Conservation (phyloP, 306 rosid species). For the Rosa rugosa region DNA sequence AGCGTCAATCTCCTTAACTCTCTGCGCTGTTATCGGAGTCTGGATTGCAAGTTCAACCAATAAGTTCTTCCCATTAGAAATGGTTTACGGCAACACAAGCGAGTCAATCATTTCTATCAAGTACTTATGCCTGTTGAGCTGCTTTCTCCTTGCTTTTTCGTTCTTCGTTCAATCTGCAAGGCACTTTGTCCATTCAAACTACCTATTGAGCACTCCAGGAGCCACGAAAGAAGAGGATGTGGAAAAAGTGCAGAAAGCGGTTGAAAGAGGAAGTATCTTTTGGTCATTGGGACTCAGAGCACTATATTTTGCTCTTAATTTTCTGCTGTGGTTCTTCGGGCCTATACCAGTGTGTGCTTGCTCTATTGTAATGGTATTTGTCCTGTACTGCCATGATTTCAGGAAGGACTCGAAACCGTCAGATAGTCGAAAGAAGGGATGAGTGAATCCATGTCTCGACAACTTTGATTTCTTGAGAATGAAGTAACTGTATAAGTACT, state of each 20-base stretch:
- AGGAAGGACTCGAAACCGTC: not conserved
- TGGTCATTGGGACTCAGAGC: slow-evolving; percentile 84
- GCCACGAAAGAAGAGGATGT: slow-evolving; percentile 30
- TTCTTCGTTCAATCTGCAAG: slow-evolving; percentile 67
- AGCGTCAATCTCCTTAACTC: slow-evolving; percentile 57
- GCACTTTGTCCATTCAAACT: slow-evolving; percentile 65
- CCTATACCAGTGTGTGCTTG: slow-evolving; percentile 69
- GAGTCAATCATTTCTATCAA: slow-evolving; percentile 50
- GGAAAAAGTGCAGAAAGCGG: slow-evolving; percentile 46
- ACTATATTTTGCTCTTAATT: slow-evolving; percentile 59
- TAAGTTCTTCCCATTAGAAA: slow-evolving; percentile 29
- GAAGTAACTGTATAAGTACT: not conserved
- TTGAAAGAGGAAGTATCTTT: slow-evolving; percentile 60
- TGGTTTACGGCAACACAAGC: slow-evolving; percentile 63
- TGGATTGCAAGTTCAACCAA: slow-evolving; percentile 56
- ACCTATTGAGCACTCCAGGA: slow-evolving; percentile 58
- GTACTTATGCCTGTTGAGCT: slow-evolving; percentile 49
- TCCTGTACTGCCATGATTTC: slow-evolving; percentile 49
- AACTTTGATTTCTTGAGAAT: not conserved
- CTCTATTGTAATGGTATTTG: slow-evolving; percentile 43
- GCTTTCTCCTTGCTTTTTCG: slow-evolving; percentile 69
- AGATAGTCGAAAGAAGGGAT: not conserved
- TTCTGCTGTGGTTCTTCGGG: slow-evolving; percentile 76
- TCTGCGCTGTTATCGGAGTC: slow-evolving; percentile 69
- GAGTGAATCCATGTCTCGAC: not conserved